Percentiles rank a stretch among this genome's conserved stretches.
Conservation (phyloP, 495 filamentous ascomycete species). For the Tirmania nivea region DNA sequence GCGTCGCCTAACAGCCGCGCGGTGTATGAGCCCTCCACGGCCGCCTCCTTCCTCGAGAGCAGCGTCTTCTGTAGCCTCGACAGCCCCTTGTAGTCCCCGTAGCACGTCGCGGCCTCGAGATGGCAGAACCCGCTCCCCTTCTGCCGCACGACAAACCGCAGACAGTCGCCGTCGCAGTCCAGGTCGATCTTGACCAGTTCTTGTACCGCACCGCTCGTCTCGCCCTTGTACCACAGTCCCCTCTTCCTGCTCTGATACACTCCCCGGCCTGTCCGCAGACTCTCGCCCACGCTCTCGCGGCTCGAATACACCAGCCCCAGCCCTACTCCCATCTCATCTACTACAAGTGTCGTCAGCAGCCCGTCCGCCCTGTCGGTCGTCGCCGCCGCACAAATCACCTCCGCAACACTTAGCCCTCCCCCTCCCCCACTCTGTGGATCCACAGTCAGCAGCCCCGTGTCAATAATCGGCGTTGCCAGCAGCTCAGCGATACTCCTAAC, state of each 20-base stretch:
- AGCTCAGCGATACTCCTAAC: slow-evolving; percentile 31
- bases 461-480: slow-evolving; percentile 57
- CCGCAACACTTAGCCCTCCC: slow-evolving; percentile 28
- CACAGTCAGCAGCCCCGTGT: slow-evolving; percentile 43
- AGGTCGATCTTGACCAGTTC: slow-evolving; percentile 62
- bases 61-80: slow-evolving; percentile 71
- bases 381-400: slow-evolving; percentile 44
- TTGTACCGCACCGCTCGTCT: slow-evolving; percentile 80
- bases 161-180: slow-evolving; percentile 83
- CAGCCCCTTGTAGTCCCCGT: slow-evolving; percentile 62
- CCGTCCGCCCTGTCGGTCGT: slow-evolving; percentile 68
- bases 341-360: slow-evolving; percentile 68
- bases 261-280: slow-evolving; percentile 64
- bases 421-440: slow-evolving; percentile 25
- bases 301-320: slow-evolving; percentile 88
- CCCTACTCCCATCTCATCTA: slow-evolving; percentile 65
- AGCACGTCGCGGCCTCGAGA: slow-evolving; percentile 74
- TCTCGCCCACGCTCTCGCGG: slow-evolving; percentile 68
- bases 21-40: slow-evolving; percentile 81
- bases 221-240: slow-evolving; percentile 91
- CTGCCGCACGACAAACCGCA: slow-evolving; percentile 74
- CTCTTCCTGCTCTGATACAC: slow-evolving; percentile 92
- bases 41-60: slow-evolving; percentile 49
- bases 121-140: slow-evolving; percentile 91
- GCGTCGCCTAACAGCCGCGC: slow-evolving; percentile 76